Conservation (phyloP, 1,284 basidiomycete species). For the Austroboletus olivaceoglutinosus region DNA sequence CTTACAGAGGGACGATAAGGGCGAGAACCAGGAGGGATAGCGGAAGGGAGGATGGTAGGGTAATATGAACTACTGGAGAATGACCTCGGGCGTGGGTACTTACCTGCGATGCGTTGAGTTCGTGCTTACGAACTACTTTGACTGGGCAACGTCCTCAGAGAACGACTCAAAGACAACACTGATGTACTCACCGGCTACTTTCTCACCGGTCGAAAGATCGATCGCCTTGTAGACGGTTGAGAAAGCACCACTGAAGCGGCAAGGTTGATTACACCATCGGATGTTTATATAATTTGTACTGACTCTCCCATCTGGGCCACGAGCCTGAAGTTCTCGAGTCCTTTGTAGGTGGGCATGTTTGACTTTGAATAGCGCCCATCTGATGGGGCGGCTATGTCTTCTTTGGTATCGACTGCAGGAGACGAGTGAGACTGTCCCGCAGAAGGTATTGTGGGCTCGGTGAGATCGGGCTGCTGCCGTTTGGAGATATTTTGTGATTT, state of each 20-base stretch:
- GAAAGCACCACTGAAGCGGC: conserved; percentile 79
- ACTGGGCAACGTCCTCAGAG: conserved; percentile 46
- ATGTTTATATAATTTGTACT: conserved; percentile 35
- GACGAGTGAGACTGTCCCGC: conserved; percentile 24
- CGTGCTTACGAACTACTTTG: conserved; percentile 97
- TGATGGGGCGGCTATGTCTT: conserved; percentile 67
- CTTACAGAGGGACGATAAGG: conserved; percentile 46
- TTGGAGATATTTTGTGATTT: conserved; percentile 29
- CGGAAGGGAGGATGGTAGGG: conserved; percentile 9
- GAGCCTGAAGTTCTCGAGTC: conserved; percentile 80
- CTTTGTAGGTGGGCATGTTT: conserved; percentile 81
- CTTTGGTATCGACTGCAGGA: conserved; percentile 50
- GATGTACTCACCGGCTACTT: conserved; percentile 72
- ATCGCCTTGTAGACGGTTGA: conserved; percentile 97
- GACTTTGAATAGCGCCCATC: conserved; percentile 74
- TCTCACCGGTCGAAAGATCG: conserved; percentile 73
- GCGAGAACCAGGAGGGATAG: conserved; percentile 11
- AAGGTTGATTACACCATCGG: conserved; percentile 9
- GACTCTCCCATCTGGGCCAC: conserved; percentile 96
- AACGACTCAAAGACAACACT: conserved; percentile 19
- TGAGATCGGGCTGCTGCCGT: conserved; percentile 25
- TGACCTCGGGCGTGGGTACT: conserved; percentile 39
- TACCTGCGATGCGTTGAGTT: conserved; percentile 94
- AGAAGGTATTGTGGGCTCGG: conserved; percentile 27
- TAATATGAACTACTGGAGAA: conserved; percentile 35